Base-by-base conservation (phyloP, 257 asterid genomes). In the Primulina tabacum region DNA sequence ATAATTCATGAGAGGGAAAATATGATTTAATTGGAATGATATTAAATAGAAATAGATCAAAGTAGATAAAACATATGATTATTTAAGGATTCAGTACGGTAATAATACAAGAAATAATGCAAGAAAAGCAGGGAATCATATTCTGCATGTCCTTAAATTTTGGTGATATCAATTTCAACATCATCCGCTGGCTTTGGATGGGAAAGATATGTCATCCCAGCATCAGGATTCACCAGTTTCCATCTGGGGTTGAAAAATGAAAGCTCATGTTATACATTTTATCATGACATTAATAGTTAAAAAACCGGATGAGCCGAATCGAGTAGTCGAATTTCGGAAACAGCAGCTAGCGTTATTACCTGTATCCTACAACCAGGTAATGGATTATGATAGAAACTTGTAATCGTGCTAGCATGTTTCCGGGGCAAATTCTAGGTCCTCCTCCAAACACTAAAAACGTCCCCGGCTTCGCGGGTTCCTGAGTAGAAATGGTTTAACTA, bases 401-500 rank as follows among this genome's bases (percentile, higher is more conserved):
- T 24, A 85, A 57, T 35, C 90, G 78, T 32, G 94, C 94, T 53
- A 78, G 83, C 94, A 87, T 87, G 69, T 85, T 87, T 57, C 94
- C 90, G 2, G 88, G 73, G 59, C 94, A 87, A 4, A 65, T 73
- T 78, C 94, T 81, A 35, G 88, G 10, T 20, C 94, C 94, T 21
- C 84, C 90, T 10, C 94, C 94, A 2, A 87, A 87, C 21, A 70
- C 89, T 52, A 83, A n/a, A 59, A 83, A 71, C 28, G 90, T 68
- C 60, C 90, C 93, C 0, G 87, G 70, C 78, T 72, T 79, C 4
- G 88, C 67, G 37, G 74, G 60, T 52, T 75, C 80, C 93, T 84
- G 70, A 10, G 53, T 69, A 28, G 63, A 56, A 50, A 10, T 26
- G 60, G 34, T 17, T 43, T 37, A 37, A 37, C 47, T 9, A 8